Base-by-base conservation (phyloP, 2,329 filamentous ascomycete genomes). In the Dactylonectria macrodidyma region DNA sequence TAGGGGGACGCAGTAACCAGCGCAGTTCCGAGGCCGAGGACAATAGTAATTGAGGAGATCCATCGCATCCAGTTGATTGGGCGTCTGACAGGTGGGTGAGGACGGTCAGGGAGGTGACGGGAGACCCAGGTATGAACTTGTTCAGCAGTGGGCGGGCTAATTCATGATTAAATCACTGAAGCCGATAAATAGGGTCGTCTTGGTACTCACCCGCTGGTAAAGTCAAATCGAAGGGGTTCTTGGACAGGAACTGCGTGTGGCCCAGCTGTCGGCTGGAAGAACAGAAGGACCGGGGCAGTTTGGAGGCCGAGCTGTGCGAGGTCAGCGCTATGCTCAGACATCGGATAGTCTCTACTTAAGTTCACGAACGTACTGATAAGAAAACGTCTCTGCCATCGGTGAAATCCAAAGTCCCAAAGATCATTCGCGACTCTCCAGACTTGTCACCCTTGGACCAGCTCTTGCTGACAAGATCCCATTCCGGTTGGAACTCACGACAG, bases 351-450 rank as follows among this genome's bases (percentile, higher is more conserved):
- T 44, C 19, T 12, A 22, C 44, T 24, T 11, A 44, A 12, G 24
- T 24, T 24, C 16, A 33, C 34, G 30, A 7, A 70, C 74, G 19
- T 68, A 98, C 95, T 83, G 93, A 93, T 84, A 97, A 90, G 77
- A 99, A 99, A 3, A 92, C 92, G 19, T 90, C 88, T 78, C 93
- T 93, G 54, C 96, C 96, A 75, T 97, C 91, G 47, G 87, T 81
- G 79, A 99, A 99, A 81, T 99, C 96, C 75, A 99, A 83, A 7
- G 93, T 95, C 26, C 89, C 92, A 82, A 95, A 97, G 51, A 98
- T 80, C 71, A 97, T 76, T 69, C 92, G 88, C 33, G 91, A 92
- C 72, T 93, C 87, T 60, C 87, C 92, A 66, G 89, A 85, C 84
- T 92, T 94, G 81, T 97, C 93, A 8, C 93, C 95, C 80, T 93